Evolutionary conservation across 1,139 yeast genomes (phyloP).

Genomic region (Saccharomyces hybrid): DNA sequence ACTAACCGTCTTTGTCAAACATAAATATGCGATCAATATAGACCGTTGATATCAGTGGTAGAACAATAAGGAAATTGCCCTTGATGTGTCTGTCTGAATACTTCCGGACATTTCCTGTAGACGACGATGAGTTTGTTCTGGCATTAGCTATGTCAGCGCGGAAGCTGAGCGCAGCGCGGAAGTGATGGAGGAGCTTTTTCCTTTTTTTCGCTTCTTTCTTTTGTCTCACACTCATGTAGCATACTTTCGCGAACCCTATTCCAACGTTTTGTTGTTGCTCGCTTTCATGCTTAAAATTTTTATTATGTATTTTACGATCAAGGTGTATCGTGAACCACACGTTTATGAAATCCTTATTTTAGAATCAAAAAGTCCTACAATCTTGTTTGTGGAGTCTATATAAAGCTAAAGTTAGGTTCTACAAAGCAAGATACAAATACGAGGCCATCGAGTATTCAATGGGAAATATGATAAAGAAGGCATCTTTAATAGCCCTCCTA

Average conservation of each 20-base stretch:
- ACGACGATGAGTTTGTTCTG: conserved; percentile 18
- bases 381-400: neutral
- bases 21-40: conserved; percentile 1
- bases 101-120: conserved; percentile 21
- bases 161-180: neutral
- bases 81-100: conserved; percentile 26
- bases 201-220: neutral
- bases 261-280: neutral
- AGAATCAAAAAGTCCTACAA: neutral
- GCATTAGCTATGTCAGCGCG: conserved; percentile 21
- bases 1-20: conserved; percentile 14
- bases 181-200: neutral
- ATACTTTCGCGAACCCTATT: neutral
- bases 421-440: neutral
- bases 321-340: neutral
- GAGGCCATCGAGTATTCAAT: neutral
- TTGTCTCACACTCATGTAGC: neutral
- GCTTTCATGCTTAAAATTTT: neutral
- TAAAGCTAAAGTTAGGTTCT: neutral
- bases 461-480: neutral
- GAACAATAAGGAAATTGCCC: conserved; percentile 26
- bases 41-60: conserved; percentile 23
- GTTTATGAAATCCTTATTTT: neutral
- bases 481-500: conserved; percentile 2
- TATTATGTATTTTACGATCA: neutral